phyloP scores from a whole-genome alignment of 1,284 basidiomycete species.

The Fistulina hepatica region DNA sequence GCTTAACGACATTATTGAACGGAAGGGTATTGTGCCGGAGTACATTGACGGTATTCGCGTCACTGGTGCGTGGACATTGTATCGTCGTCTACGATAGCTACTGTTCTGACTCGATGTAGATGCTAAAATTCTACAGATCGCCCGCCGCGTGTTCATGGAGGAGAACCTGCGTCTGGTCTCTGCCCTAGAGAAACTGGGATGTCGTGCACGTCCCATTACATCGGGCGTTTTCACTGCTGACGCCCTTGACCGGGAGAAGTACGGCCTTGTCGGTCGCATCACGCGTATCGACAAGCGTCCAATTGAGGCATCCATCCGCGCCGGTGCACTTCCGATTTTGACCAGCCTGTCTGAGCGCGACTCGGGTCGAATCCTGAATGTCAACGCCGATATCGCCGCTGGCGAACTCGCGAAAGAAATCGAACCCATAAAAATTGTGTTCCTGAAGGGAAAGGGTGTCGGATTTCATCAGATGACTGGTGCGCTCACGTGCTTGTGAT shows the following conservation, averaged over 20 bases:
- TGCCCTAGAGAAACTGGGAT: conserved; percentile 85
- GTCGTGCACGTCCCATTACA: conserved; percentile 89
- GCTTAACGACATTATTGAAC: conserved; percentile 84
- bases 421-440: conserved; percentile 98
- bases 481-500: no score
- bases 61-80: conserved; percentile 48
- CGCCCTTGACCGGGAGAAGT: conserved; percentile 88
- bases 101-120: conserved; percentile 34
- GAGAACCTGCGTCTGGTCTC: conserved; percentile 89
- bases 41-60: conserved; percentile 95
- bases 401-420: conserved; percentile 93
- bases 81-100: not conserved
- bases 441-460: conserved; percentile 98
- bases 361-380: conserved; percentile 92
- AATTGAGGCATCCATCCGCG: conserved; percentile 87
- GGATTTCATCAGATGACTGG: no score
- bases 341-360: conserved; percentile 85
- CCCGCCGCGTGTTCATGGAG: conserved; percentile 90
- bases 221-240: conserved; percentile 93
- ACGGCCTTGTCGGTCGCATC: conserved; percentile 91
- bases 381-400: conserved; percentile 94
- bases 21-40: conserved; percentile 84
- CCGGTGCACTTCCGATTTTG: conserved; percentile 87
- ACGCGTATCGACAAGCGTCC: conserved; percentile 89
- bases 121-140: conserved; percentile 84